These are phyloP conservation scores for Senna siamea DNA, from an alignment of 306 rosid genomes.

Conservation along the genomic window DNA sequence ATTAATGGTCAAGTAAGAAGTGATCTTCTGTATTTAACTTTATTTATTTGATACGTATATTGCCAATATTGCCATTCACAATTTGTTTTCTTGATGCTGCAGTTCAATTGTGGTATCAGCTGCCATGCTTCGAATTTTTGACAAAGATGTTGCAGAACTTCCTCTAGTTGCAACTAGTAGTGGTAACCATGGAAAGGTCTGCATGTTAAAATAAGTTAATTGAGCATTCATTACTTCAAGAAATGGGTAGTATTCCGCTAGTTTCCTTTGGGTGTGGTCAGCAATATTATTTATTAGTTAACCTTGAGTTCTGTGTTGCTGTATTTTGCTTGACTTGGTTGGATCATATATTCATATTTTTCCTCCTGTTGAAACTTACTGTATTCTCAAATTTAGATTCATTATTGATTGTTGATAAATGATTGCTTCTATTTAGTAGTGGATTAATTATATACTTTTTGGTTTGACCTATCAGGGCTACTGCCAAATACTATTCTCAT, in stretches of 20 bases:
- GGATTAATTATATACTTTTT: conserved; percentile 4
- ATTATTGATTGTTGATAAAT: conserved; percentile 15
- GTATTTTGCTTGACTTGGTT: conserved; percentile 11
- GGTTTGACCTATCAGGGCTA: conserved; percentile 69
- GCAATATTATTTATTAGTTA: neutral
- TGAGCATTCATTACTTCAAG: conserved; percentile 16
- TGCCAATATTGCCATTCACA: conserved; percentile 26
- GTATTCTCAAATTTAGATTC: conserved; percentile 23
- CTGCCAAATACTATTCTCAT: conserved; percentile 84
- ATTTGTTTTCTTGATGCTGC: conserved; percentile 46
- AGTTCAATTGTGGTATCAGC: conserved; percentile 96
- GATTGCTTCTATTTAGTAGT: neutral
- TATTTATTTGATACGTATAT: neutral
- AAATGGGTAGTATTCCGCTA: conserved; percentile 7
- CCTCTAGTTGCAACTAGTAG: conserved; percentile 90
- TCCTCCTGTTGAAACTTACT: conserved; percentile 15
- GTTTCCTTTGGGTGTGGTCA: conserved; percentile 9
- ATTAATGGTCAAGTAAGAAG: conserved; percentile 82
- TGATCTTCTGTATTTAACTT: conserved; percentile 30
- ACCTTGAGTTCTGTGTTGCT: no score
- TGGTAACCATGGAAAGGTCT: conserved; percentile 89
- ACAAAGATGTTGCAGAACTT: conserved; percentile 84
- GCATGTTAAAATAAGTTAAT: conserved; percentile 17
- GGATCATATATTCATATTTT: conserved; percentile 20
- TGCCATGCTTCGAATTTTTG: conserved; percentile 83